Evolutionary conservation across 2,329 filamentous ascomycete species (phyloP).

Genomic region (Botryotinia globosa): DNA sequence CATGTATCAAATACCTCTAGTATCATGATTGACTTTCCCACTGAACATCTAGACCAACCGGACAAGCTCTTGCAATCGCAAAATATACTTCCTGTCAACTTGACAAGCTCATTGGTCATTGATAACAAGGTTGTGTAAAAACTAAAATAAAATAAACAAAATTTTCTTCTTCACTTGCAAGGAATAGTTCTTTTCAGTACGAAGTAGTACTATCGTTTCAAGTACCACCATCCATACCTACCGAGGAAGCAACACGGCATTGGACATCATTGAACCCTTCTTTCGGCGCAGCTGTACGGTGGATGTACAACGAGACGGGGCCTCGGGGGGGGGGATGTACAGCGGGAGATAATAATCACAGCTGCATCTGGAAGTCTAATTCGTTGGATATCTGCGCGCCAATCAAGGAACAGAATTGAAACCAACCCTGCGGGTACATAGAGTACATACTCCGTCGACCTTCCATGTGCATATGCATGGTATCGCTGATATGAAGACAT

Average conservation of each 20-base stretch:
- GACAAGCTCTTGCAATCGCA: not conserved
- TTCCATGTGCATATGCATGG: constrained; percentile 10
- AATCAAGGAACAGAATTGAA: not conserved
- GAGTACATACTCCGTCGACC: not conserved
- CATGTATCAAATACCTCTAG: not conserved
- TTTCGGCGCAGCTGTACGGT: not conserved
- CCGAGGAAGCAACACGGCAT: not conserved
- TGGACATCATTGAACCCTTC: not conserved
- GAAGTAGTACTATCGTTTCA: not conserved
- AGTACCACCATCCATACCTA: not conserved
- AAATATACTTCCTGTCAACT: not conserved
- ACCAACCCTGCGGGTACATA: not conserved
- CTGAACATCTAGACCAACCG: not conserved
- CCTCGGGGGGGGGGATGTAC: too few relatives aligned
- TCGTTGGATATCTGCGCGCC: constrained; percentile 5
- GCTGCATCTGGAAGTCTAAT: not conserved
- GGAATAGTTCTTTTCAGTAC: not conserved
- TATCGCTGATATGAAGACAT: not conserved
- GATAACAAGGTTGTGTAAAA: not conserved
- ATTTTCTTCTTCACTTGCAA: not conserved
- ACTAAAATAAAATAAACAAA: not conserved
- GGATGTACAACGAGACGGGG: not conserved
- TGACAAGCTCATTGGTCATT: not conserved
- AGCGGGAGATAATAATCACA: not conserved
- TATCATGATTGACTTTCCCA: not conserved